Conservation (phyloP, 2,329 filamentous ascomycete species). For the Apiospora arundinis region DNA sequence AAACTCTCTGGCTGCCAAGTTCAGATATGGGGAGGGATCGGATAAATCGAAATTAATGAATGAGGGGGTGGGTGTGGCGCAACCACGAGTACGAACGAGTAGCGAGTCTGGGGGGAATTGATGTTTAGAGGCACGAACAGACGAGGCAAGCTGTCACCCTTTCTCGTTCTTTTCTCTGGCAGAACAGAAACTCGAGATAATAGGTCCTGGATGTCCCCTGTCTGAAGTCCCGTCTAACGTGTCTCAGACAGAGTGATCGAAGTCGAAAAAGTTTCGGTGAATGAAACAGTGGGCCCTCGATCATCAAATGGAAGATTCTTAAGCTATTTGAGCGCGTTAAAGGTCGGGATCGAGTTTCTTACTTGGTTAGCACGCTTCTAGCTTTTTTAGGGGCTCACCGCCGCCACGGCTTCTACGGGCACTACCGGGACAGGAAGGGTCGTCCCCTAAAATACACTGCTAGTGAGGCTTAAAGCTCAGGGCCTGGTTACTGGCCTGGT, state of each 20-base stretch:
- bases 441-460: neutral
- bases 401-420: neutral
- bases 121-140: neutral
- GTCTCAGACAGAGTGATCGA: slow-evolving; percentile 4
- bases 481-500: neutral
- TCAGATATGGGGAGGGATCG: slow-evolving; percentile 14
- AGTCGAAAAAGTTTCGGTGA: slow-evolving; percentile 17
- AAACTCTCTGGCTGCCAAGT: neutral
- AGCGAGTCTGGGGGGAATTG: neutral
- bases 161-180: neutral
- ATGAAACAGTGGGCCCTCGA: neutral
- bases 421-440: neutral
- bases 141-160: neutral
- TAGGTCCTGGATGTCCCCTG: neutral
- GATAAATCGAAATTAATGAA: slow-evolving; percentile 6
- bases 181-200: neutral
- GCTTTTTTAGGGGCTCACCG: neutral
- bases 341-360: neutral
- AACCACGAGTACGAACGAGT: no score
- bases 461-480: neutral
- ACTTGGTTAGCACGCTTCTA: neutral
- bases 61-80: neutral
- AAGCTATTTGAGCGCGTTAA: neutral
- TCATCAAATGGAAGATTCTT: slow-evolving; percentile 2
- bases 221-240: neutral